Evolutionary conservation across 2,329 filamentous ascomycete species (phyloP).

Genomic region (Fusarium veterinarium): DNA sequence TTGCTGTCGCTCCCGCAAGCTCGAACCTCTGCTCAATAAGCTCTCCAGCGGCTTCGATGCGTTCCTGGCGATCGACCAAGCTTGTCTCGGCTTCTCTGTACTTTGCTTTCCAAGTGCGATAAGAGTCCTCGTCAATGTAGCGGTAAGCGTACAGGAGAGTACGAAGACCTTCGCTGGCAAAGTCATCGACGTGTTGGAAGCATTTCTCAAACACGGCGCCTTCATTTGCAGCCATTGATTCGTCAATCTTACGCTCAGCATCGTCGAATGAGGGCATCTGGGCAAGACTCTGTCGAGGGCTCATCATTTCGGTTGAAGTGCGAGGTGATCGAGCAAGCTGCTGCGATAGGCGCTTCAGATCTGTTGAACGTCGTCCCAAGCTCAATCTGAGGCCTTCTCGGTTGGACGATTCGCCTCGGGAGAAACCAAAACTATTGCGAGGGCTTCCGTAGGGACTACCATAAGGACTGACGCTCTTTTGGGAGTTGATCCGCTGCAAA

Average conservation of each 20-base stretch:
- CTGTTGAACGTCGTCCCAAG: slow-evolving; percentile 47
- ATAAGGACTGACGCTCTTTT: slow-evolving; percentile 47
- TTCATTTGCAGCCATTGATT: slow-evolving; percentile 70
- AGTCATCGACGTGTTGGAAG: slow-evolving; percentile 89
- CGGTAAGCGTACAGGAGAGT: slow-evolving; percentile 88
- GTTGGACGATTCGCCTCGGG: slow-evolving; percentile 45
- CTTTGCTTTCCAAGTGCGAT: slow-evolving; percentile 78
- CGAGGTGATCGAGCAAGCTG: slow-evolving; percentile 47
- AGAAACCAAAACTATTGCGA: slow-evolving; percentile 54
- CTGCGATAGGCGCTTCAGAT: slow-evolving; percentile 43
- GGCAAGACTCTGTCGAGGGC: slow-evolving; percentile 41
- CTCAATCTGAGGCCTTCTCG: slow-evolving; percentile 47
- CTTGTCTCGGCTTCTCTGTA: slow-evolving; percentile 87
- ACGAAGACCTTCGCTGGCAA: slow-evolving; percentile 87
- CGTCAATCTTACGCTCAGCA: slow-evolving; percentile 67
- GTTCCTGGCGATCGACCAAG: slow-evolving; percentile 79
- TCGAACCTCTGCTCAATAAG: slow-evolving; percentile 85
- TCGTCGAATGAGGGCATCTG: slow-evolving; percentile 49
- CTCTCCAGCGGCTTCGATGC: slow-evolving; percentile 84
- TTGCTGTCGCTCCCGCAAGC: slow-evolving; percentile 87
- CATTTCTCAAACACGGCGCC: slow-evolving; percentile 80
- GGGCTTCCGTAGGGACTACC: slow-evolving; percentile 50
- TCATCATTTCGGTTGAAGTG: slow-evolving; percentile 43
- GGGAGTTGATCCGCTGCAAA: slow-evolving; percentile 50
- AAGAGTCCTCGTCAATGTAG: slow-evolving; percentile 80